These are phyloP conservation scores for Acer yangbiense DNA, from an alignment of 345 rosid species.

Conservation along the genomic window DNA sequence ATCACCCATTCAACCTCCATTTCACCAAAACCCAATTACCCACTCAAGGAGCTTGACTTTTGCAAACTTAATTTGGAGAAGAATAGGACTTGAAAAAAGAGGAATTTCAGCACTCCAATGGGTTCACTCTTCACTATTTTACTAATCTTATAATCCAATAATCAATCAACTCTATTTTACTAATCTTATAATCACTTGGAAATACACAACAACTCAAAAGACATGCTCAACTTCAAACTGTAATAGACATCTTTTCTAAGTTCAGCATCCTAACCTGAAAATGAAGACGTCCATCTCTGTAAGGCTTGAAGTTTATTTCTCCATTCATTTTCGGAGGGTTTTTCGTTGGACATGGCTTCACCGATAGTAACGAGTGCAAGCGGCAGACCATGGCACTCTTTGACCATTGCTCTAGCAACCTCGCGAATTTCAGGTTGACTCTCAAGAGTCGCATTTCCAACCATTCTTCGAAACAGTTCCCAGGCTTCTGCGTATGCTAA, in stretches of 20 bases:
- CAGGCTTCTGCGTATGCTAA: not conserved
- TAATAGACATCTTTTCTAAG: not conserved
- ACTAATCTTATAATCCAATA: conserved; percentile 17
- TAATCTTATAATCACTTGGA: conserved; percentile 26
- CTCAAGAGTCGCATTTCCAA: not conserved
- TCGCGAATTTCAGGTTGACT: not conserved
- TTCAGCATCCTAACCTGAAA: conserved; percentile 10
- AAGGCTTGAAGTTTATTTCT: not conserved
- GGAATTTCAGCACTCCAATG: too few species aligned
- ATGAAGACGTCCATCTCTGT: not conserved
- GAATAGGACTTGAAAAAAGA: too few species aligned
- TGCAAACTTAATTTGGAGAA: too few species aligned
- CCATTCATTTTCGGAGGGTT: not conserved
- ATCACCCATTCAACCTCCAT: too few species aligned
- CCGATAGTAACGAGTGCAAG: not conserved
- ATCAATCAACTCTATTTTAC: conserved; percentile 14
- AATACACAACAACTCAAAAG: conserved; percentile 2
- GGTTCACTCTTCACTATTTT: too few species aligned
- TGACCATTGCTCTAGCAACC: not conserved
- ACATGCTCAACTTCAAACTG: not conserved
- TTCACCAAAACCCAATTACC: too few species aligned
- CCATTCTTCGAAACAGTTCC: not conserved
- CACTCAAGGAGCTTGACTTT: too few species aligned
- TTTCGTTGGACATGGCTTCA: not conserved
- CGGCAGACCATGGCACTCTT: conserved; percentile 3